Conservation (phyloP, 2,329 filamentous ascomycete species). For the Cadophora malorum region DNA sequence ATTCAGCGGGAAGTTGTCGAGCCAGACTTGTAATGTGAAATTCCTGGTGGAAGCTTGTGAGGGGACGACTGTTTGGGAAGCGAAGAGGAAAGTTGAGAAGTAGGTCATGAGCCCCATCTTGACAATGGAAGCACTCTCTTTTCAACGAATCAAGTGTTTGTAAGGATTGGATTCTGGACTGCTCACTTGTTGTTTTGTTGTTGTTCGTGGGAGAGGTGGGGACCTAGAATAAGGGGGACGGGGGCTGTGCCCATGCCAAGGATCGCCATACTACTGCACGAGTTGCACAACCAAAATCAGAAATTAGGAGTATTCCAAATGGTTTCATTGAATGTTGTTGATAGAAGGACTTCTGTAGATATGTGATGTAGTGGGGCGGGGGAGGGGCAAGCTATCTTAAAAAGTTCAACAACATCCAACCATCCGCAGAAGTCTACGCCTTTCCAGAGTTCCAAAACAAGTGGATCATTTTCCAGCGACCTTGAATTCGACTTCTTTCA, state of each 20-base stretch:
- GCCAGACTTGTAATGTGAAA: conserved; percentile 20
- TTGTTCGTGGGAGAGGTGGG: background rate
- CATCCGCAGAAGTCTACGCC: background rate
- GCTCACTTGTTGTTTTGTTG: background rate
- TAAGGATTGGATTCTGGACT: background rate
- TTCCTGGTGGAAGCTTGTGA: background rate
- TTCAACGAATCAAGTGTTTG: no score
- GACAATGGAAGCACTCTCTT: background rate
- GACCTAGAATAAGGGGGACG: background rate
- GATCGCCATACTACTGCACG: background rate
- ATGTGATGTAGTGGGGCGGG: background rate
- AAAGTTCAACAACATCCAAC: background rate
- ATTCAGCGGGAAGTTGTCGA: conserved; percentile 20
- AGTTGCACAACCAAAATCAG: background rate
- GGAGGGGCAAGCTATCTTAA: background rate
- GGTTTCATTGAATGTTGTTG: background rate
- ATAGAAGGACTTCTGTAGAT: background rate
- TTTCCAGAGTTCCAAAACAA: background rate
- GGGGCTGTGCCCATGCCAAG: conserved; percentile 12
- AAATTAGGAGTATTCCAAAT: background rate
- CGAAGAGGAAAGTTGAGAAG: background rate
- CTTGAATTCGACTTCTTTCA: background rate
- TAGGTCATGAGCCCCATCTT: conserved; percentile 16
- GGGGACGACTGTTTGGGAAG: background rate
- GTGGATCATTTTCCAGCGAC: background rate